Conservation (phyloP, 2,329 filamentous ascomycete species). For the Chrysoporthe puriensis region DNA sequence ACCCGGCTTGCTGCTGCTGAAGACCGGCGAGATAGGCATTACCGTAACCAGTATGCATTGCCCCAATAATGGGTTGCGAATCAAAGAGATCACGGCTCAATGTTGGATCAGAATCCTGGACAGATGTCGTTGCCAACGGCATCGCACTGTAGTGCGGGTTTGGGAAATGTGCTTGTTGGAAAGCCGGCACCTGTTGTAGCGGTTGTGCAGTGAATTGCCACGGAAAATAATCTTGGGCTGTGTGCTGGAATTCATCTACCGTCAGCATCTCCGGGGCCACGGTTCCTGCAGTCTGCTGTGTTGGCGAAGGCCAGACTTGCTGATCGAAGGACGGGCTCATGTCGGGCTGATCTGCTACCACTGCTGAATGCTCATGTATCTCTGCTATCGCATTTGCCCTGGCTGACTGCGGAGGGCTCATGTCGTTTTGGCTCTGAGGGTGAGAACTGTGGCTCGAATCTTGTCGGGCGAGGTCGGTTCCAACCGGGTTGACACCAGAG, state of each 20-base stretch:
- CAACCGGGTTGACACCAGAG: background rate
- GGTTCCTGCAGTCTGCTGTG: constrained; percentile 10
- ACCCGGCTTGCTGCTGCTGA: constrained; percentile 7
- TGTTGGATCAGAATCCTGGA: constrained; percentile 8
- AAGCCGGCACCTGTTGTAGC: constrained; percentile 1
- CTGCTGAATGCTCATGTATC: background rate
- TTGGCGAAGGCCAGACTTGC: background rate
- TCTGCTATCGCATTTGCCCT: background rate
- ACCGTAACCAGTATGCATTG: constrained; percentile 10
- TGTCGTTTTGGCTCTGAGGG: background rate
- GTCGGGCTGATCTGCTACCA: background rate
- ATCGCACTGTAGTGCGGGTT: constrained; percentile 11
- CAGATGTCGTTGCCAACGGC: background rate
- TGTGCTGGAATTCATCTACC: background rate
- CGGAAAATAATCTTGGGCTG: background rate
- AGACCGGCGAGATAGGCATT: constrained; percentile 8
- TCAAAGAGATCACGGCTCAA: constrained; percentile 12
- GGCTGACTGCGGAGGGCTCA: background rate
- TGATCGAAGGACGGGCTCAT: constrained; percentile 1
- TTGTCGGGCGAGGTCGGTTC: background rate
- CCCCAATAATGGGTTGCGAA: constrained; percentile 2
- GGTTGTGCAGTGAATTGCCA: constrained; percentile 6
- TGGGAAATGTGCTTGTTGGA: constrained; percentile 11
- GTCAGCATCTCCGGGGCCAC: constrained; percentile 12
- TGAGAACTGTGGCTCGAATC: constrained; percentile 7